These are phyloP conservation scores for Suillus plorans DNA, from an alignment of 768 basidiomycete species.

Conservation along the genomic window DNA sequence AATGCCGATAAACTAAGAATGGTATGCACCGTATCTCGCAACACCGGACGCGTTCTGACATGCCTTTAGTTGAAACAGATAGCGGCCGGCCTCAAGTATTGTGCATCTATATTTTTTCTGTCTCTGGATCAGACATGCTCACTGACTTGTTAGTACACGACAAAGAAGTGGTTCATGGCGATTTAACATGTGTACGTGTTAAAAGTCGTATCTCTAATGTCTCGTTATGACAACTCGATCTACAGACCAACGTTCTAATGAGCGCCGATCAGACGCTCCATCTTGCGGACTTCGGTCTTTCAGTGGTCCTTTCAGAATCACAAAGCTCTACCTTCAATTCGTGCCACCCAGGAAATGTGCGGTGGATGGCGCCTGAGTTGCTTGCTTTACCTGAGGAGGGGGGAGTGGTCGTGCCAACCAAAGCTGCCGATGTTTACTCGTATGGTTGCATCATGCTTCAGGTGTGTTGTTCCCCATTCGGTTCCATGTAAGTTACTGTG, in stretches of 20 bases:
- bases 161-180: constrained; percentile 5
- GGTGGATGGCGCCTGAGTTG: constrained; percentile 42
- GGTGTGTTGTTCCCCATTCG: constrained; percentile 15
- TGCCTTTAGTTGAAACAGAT: constrained; percentile 3
- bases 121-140: not conserved
- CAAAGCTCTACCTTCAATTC: constrained; percentile 35
- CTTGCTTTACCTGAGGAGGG: constrained; percentile 16
- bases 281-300: constrained; percentile 41
- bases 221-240: not conserved
- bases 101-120: not conserved
- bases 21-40: constrained; percentile 10
- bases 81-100: constrained; percentile 5
- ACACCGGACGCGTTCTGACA: not conserved
- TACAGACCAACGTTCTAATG: constrained; percentile 39
- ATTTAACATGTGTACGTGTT: constrained; percentile 12
- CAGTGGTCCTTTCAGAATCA: constrained; percentile 32
- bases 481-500: too few species aligned
- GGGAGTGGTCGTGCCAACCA: constrained; percentile 18
- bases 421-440: constrained; percentile 35
- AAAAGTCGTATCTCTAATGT: not conserved
- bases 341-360: constrained; percentile 28
- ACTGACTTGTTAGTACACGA: constrained; percentile 7
- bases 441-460: constrained; percentile 37
- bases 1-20: constrained; percentile 12
- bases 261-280: constrained; percentile 29